Percentiles rank a stretch among this genome's conserved stretches.
These are phyloP conservation scores for Tuber borchii DNA, from an alignment of 495 filamentous ascomycete genomes.

Conservation along the genomic window DNA sequence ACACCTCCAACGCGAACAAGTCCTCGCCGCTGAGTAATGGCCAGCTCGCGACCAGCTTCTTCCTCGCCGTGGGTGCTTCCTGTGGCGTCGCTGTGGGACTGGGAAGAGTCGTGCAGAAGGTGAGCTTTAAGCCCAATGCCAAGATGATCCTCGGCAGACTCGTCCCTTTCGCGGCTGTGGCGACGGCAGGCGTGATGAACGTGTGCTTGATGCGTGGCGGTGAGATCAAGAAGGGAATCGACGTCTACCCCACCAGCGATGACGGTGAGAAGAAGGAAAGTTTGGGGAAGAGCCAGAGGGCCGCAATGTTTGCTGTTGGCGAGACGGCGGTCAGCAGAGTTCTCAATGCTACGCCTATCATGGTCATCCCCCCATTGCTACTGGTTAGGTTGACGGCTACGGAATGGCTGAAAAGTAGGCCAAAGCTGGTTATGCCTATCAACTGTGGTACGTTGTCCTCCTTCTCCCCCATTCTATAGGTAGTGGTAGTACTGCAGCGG, in stretches of 20 bases:
- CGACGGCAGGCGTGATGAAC: conserved; percentile 81
- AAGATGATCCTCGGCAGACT: conserved; percentile 69
- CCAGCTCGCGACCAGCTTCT: conserved; percentile 80
- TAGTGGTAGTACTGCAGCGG: not conserved
- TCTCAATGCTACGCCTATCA: conserved; percentile 89
- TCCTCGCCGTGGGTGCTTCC: conserved; percentile 82
- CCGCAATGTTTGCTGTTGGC: conserved; percentile 77
- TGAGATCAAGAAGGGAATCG: conserved; percentile 87
- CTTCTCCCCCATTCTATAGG: not conserved
- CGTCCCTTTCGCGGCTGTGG: conserved; percentile 92
- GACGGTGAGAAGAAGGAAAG: conserved; percentile 39
- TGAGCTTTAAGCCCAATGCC: conserved; percentile 55
- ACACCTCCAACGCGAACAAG: conserved; percentile 95
- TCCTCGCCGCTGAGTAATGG: conserved; percentile 73
- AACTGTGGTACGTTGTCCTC: conserved; percentile 57
- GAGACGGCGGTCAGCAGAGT: conserved; percentile 88
- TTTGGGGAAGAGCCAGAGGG: conserved; percentile 72
- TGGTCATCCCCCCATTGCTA: conserved; percentile 83
- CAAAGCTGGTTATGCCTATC: conserved; percentile 64
- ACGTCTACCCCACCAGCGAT: conserved; percentile 59
- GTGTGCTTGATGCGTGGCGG: conserved; percentile 96
- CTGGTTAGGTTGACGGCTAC: conserved; percentile 74
- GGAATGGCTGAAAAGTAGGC: conserved; percentile 65
- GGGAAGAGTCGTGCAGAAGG: conserved; percentile 76
- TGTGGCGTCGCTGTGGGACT: conserved; percentile 92